These are phyloP conservation scores for Suillus tomentosus DNA, from an alignment of 768 basidiomycete genomes.

Conservation along the genomic window DNA sequence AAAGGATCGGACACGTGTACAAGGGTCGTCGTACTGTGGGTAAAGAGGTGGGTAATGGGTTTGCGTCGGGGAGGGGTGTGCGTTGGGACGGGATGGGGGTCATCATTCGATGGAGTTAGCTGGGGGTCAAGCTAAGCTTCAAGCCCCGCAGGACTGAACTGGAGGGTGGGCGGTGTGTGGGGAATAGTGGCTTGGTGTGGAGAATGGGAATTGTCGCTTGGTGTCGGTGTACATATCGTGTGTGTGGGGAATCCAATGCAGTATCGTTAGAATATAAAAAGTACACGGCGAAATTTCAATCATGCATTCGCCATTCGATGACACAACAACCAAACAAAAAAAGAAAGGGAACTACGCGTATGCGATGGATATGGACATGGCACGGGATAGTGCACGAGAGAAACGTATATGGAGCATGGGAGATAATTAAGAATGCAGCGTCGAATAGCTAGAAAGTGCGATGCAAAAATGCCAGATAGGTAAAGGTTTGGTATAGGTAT, in stretches of 20 bases:
- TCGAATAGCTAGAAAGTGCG: conserved; percentile 10
- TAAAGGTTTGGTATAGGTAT: conserved; percentile 1
- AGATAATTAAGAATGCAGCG: conserved; percentile 15
- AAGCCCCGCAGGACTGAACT: neutral
- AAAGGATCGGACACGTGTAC: neutral
- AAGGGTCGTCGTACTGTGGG: neutral
- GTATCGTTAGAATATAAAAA: neutral
- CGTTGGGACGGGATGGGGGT: neutral
- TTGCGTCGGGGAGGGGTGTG: neutral
- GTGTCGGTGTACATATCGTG: neutral
- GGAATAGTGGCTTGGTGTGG: neutral
- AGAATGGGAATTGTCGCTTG: neutral
- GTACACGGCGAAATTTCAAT: neutral
- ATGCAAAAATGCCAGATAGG: conserved; percentile 6
- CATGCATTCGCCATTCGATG: neutral
- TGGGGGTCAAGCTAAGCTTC: neutral
- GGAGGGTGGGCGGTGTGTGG: neutral
- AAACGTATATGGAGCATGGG: conserved; percentile 11
- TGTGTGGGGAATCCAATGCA: neutral
- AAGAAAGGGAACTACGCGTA: neutral
- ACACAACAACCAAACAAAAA: neutral
- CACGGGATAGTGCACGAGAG: neutral
- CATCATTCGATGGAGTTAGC: neutral
- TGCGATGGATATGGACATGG: neutral
- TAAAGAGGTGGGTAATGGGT: conserved; percentile 6